Evolutionary conservation across 192 early-diverging fungal genomes (phyloP).

Genomic region (Umbelopsis ramanniana): DNA sequence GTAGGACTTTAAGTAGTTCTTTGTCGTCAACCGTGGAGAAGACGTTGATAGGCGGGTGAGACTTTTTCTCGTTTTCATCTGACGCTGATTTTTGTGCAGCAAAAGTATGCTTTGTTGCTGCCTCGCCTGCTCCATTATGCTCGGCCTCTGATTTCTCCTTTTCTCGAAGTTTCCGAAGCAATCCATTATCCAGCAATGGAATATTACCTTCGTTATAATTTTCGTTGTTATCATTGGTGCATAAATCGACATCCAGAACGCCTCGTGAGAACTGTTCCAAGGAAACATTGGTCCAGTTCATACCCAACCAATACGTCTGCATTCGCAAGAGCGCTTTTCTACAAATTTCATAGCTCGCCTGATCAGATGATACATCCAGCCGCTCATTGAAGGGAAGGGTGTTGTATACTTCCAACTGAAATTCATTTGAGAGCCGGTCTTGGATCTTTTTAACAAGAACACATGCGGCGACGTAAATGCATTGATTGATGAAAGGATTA

Average conservation of each 20-base stretch:
- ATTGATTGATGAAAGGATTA: conserved; percentile 12
- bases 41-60: background rate
- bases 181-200: conserved; percentile 12
- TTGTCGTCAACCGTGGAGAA: background rate
- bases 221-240: conserved; percentile 2
- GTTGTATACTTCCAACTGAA: conserved; percentile 1
- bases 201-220: conserved; percentile 16
- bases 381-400: conserved; percentile 5
- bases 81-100: background rate
- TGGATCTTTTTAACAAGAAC: conserved; percentile 6
- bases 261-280: conserved; percentile 7
- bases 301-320: conserved; percentile 13
- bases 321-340: background rate
- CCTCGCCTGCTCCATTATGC: background rate
- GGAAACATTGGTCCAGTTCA: conserved; percentile 20
- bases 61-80: background rate
- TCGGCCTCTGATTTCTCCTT: background rate
- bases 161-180: conserved; percentile 10
- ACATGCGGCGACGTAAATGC: conserved; percentile 8
- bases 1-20: background rate
- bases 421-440: background rate
- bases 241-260: background rate
- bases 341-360: conserved; percentile 13
- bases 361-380: conserved; percentile 13
- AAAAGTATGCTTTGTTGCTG: no score